Percentiles rank a stretch among this genome's conserved stretches.
These are phyloP conservation scores for Paramecium sexaurelia DNA, from an alignment of 73 alveolate genomes.

Conservation along the genomic window DNA sequence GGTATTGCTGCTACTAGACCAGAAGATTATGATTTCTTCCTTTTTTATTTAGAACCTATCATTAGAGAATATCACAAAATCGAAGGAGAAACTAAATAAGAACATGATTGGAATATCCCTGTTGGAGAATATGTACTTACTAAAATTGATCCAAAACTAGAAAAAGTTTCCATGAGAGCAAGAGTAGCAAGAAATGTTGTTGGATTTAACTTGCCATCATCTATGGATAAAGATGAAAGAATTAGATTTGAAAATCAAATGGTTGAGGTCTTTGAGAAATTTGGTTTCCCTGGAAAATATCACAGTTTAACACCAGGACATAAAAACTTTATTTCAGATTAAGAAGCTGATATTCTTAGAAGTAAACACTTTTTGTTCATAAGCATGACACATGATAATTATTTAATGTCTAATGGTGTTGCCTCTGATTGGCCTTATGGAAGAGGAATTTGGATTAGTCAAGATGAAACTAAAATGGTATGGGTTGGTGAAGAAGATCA, in stretches of 20 bases:
- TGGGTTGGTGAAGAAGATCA: constrained; percentile 1
- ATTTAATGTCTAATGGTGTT: not conserved
- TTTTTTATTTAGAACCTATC: not conserved
- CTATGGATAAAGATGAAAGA: not conserved
- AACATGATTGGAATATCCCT: not conserved
- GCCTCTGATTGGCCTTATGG: constrained; percentile 5
- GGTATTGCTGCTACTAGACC: constrained; percentile 17
- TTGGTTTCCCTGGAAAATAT: constrained; percentile 11
- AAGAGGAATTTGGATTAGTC: not conserved
- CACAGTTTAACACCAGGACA: constrained; percentile 8
- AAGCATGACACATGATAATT: not conserved
- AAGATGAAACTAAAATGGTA: not conserved
- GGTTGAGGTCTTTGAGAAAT: not conserved
- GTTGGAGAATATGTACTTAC: not conserved
- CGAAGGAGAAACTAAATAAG: constrained; percentile 5
- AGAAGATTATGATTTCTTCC: not conserved
- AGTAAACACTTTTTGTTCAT: not conserved
- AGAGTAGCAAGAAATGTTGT: constrained; percentile 10
- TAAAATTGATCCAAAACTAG: not conserved
- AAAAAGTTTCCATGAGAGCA: constrained; percentile 16
- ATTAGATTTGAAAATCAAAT: not conserved
- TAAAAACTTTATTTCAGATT: not conserved
- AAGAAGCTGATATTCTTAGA: not conserved
- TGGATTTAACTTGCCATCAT: not conserved
- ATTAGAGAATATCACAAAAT: not conserved